Evolutionary conservation across 768 basidiomycete species (phyloP), one percentile per base, ranked within the genome.

Genomic region (Kwoniella botswanensis): DNA sequence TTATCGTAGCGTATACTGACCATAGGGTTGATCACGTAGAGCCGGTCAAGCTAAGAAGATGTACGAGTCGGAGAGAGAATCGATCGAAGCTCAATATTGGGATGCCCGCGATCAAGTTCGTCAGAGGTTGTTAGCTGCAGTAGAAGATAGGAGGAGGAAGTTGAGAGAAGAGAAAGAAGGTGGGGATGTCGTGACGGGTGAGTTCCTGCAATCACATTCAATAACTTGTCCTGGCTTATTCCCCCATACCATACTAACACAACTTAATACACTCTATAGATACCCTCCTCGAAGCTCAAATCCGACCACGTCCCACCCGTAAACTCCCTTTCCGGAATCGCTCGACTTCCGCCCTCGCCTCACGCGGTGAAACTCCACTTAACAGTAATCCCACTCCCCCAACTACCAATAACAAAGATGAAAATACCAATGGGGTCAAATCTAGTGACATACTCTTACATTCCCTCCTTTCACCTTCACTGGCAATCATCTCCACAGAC

Each of bases 101-200:
- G 81, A 81, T 56, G 84, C 84, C 17, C 76, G 82, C 21, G 85
- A 86, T 65, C 79, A 80, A 11, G 85, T 84, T 4, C 74, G 82
- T 57, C 82, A 83, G 73, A 69, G 83, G 44, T 65, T 86, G 26
- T 59, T 86, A 24, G 84, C 82, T 21, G 78, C 81, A 4, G 78
- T 85, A 24, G 86, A 86, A 71, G 86, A 86, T 69, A 62, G 84
- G 22, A 71, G 84, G 61, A 74, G 82, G 68, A 83, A 83, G 56
- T 67, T 85, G n/a, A 74, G 82, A 61, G 86, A 86, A 64, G 86
- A 86, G 67, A 85, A 85, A 71, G 86, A 86, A 58, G 82, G 82
- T 21, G 84, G 83, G 17, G 85, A 85, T 54, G 76, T 84, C 12
- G 80, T 84, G 3, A 73, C 84, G 13, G 85, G 84, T 85, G 64